Percentiles rank a stretch among this genome's conserved stretches.
phyloP scores from a whole-genome alignment of 192 early-diverging fungal genomes.

The Dissophora ornata region DNA sequence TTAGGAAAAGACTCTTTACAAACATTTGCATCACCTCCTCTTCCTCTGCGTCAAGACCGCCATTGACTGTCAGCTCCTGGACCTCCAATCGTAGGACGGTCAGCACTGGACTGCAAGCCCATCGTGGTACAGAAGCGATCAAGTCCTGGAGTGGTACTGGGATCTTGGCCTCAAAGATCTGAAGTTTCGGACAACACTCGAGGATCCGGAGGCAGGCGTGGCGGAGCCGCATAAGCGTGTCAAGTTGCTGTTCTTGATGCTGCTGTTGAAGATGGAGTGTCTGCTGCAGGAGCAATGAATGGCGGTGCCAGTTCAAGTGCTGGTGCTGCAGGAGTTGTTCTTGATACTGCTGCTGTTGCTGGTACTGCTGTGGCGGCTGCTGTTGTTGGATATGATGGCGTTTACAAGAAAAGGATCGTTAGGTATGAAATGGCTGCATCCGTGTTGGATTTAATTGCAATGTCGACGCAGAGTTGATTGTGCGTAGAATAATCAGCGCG shows the following conservation, averaged over 20 bases:
- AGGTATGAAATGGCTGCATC: neutral
- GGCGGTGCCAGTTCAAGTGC: neutral
- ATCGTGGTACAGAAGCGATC: conserved; percentile 22
- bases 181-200: conserved; percentile 11
- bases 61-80: conserved; percentile 19
- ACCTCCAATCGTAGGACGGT: conserved; percentile 19
- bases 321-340: conserved; percentile 9
- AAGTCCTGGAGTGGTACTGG: conserved; percentile 17
- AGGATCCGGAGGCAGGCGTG: conserved; percentile 11
- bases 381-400: conserved; percentile 1
- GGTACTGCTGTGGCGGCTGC: neutral
- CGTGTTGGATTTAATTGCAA: too few species aligned
- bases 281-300: neutral
- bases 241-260: conserved; percentile 1
- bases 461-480: too few species aligned
- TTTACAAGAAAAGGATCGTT: neutral
- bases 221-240: conserved; percentile 4
- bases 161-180: conserved; percentile 20
- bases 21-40: conserved; percentile 46
- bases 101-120: conserved; percentile 16
- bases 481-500: too few species aligned
- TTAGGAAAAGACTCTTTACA: conserved; percentile 34
- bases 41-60: conserved; percentile 29
- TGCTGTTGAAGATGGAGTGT: neutral
- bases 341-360: conserved; percentile 15